Evolutionary conservation across 2,329 filamentous ascomycete genomes (phyloP), one percentile per base, ranked within the genome.

Genomic region (Diaporthe longicolla): DNA sequence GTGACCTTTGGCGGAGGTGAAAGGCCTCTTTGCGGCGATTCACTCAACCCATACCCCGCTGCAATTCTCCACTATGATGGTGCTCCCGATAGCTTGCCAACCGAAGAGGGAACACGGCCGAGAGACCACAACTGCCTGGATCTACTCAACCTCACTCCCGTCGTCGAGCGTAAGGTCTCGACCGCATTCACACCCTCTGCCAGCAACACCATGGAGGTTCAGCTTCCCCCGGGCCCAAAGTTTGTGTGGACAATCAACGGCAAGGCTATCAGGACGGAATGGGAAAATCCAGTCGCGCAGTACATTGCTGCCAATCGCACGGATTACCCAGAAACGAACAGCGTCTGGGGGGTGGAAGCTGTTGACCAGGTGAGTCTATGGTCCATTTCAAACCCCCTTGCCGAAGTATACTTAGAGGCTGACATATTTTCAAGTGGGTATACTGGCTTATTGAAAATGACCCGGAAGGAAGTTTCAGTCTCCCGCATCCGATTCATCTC

Each of bases 201-300:
- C 5, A 70, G 76, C 37, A 76, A 79, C 48, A 77, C 80, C 15
- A 57, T 81, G 15, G 78, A 80, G 54, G 68, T 82, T 13, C 74
- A 74, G 3, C 75, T 80, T 61, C 37, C 52, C 75, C 76, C 74
- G 75, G 76, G 72, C 74, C 72, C 76, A 74, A 75, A 74, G 70
- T 75, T 75, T 77, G 68, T 77, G 78, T 84, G 82, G 82, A 79
- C 80, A 52, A 80, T 84, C n/a, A 80, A 82, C 52, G 78, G 78
- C 35, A 78, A 79, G 21, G 69, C 79, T 8, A 82, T 86, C 66
- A 79, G 82, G 29, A 80, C 85, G 8, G 78, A 83, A 37, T 87
- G 85, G 85, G 80, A 82, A 54, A 80, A 83, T 43, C 85, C 85
- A 0, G 82, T 83, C 10, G 79, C 86, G 4, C 78, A 83, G 74